These are phyloP conservation scores for Trebouxia gelatinosa DNA, from an alignment of 163 green algal species.

Conservation along the genomic window DNA sequence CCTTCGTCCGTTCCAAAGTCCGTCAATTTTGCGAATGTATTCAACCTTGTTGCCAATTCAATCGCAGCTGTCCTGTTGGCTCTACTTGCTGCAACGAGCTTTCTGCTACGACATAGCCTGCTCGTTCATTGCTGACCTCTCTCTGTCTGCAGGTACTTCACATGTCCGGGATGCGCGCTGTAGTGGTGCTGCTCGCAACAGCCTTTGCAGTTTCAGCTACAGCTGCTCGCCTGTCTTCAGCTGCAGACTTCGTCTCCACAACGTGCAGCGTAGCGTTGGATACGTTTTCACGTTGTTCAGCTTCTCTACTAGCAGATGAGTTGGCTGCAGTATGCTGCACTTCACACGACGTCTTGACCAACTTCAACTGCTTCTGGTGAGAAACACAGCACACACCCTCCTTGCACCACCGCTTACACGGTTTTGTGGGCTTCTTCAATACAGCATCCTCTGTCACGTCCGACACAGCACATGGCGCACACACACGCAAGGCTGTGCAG, in stretches of 20 bases:
- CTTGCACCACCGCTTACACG: no score
- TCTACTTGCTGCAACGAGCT: no score
- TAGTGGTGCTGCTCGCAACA: neutral
- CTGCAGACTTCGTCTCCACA: neutral
- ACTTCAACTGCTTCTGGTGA: conserved; percentile 21
- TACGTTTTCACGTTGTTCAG: neutral
- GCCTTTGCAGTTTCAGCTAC: neutral
- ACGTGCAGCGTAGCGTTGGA: conserved; percentile 2
- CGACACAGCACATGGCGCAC: neutral
- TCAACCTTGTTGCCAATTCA: no score
- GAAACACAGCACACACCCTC: no score
- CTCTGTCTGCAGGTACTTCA: neutral
- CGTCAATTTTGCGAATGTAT: no score
- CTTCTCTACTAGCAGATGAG: neutral
- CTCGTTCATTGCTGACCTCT: no score
- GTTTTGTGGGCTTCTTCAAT: neutral
- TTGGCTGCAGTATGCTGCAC: neutral
- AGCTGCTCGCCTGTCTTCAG: neutral
- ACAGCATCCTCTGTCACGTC: neutral
- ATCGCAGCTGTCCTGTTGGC: no score
- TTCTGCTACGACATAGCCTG: no score
- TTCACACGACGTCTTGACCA: conserved; percentile 1
- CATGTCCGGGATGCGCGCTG: neutral
- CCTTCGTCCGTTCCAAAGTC: no score
- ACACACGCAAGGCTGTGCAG: neutral